Base-by-base conservation (phyloP, 2,329 filamentous ascomycete species). In the Neonectria magnoliae region DNA sequence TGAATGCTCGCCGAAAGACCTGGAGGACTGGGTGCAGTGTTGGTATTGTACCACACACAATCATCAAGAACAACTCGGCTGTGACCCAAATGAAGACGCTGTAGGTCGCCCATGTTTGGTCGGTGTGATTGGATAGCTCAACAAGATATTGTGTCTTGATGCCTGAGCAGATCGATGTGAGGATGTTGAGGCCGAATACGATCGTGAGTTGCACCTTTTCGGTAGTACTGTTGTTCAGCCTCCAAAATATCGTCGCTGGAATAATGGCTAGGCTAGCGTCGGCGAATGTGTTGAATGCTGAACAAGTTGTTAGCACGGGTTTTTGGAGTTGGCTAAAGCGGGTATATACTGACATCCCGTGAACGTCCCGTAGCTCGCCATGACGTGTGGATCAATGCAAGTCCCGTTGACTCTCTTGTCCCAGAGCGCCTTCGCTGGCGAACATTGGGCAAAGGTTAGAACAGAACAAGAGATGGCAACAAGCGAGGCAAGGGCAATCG, bases 191-290 rank as follows among this genome's bases (percentile, higher is more conserved):
- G 20, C 67, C 69, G 38, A 71, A 71, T 29, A 72, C 66, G 16
- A 72, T 65, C 38, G 65, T 70, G 4, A 97, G 81, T 76, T 97
- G 93, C 2, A 93, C 88, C 42, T 85, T 81, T 73, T 93, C 95
- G 48, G 93, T 96, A 0, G 91, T 94, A 2, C 82, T 78, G 78
- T 96, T 96, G 62, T 82, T 85, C 75, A 94, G 93, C 60, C 94
- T 90, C 91, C 93, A 97, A 61, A 73, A 65, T 50, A 73, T 67
- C 27, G 69, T 70, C 11, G 63, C 62, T 4, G 70, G 69, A 7
- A 73, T 55, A 22, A 73, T 64, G 57, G 66, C 69, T 11, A 73
- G 65, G 22, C 69, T 68, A 1, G 69, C 70, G 33, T 73, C 68
- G 29, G 68, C 67, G 52, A 73, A 71, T 1, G 70, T 73, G 22